phyloP scores from a whole-genome alignment of 495 filamentous ascomycete species.

The Penicillium maclennaniae region DNA sequence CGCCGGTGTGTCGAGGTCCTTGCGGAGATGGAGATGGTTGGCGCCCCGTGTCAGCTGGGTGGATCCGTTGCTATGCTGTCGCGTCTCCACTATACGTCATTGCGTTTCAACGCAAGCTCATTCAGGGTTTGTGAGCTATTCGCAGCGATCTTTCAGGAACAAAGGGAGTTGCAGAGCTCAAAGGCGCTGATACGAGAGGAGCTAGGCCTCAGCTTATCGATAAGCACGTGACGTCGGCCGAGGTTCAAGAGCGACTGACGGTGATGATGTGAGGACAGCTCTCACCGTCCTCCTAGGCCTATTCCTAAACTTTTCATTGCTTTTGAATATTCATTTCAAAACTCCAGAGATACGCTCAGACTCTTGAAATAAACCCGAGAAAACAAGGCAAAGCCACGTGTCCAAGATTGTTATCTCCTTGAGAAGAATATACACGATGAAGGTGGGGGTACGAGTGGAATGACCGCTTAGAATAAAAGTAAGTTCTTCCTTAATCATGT shows the following conservation, averaged over 20 bases:
- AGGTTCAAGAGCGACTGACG: background rate
- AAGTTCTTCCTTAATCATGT: constrained; percentile 21
- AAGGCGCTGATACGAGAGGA: background rate
- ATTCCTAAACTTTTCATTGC: too few species aligned
- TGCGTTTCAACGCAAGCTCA: constrained; percentile 4
- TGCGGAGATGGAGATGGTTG: constrained; percentile 11
- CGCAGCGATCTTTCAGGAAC: background rate
- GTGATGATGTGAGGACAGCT: too few species aligned
- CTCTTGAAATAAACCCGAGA: too few species aligned
- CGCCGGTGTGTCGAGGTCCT: background rate
- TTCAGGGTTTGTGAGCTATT: background rate
- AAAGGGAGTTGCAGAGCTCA: constrained; percentile 2
- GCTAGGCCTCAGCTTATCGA: constrained; percentile 24
- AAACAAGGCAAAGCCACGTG: too few species aligned
- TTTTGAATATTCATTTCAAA: too few species aligned
- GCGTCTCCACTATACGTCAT: constrained; percentile 19
- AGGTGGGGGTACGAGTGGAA: background rate
- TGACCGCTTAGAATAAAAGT: background rate
- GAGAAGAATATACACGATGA: too few species aligned
- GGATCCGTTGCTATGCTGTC: constrained; percentile 23
- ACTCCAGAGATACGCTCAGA: too few species aligned
- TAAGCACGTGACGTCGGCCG: constrained; percentile 25
- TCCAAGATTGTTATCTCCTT: too few species aligned
- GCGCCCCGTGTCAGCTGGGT: constrained; percentile 24
- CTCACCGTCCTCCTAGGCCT: too few species aligned